These are phyloP conservation scores for Bidens hawaiensis DNA, from an alignment of 140 eudicot species.

Conservation along the genomic window DNA sequence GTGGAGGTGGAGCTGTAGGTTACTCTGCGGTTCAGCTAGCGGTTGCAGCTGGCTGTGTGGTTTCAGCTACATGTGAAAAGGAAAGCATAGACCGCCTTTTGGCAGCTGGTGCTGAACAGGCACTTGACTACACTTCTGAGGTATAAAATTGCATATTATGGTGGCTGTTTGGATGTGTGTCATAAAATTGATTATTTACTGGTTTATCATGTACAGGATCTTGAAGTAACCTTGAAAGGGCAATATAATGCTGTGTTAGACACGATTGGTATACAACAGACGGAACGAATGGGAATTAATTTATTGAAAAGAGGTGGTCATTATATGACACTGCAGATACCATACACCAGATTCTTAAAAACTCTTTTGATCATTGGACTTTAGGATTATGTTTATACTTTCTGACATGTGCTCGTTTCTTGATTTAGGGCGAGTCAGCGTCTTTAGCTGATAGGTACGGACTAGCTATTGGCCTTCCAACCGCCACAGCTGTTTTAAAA, in stretches of 20 bases:
- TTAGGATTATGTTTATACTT: neutral
- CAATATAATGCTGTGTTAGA: constrained; percentile 90
- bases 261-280: constrained; percentile 82
- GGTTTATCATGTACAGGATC: constrained; percentile 43
- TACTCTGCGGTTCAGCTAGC: constrained; percentile 88
- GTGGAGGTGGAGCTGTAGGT: constrained; percentile 99
- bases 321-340: constrained; percentile 95
- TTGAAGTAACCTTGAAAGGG: constrained; percentile 69
- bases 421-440: constrained; percentile 87
- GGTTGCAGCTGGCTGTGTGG: constrained; percentile 80
- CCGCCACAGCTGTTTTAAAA: constrained; percentile 64
- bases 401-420: constrained; percentile 11
- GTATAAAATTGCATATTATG: constrained; percentile 26
- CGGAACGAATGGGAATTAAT: constrained; percentile 69
- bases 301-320: constrained; percentile 87
- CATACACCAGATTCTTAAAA: constrained; percentile 1
- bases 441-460: constrained; percentile 83
- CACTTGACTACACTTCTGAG: constrained; percentile 78
- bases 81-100: constrained; percentile 79
- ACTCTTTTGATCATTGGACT: neutral
- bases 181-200: constrained; percentile 7
- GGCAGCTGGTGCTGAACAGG: constrained; percentile 95
- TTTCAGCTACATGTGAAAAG: constrained; percentile 74
- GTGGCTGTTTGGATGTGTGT: neutral
- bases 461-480: constrained; percentile 72